Conservation (phyloP, 108 stramenopile genomes). For the Stephanodiscus minutulus region DNA sequence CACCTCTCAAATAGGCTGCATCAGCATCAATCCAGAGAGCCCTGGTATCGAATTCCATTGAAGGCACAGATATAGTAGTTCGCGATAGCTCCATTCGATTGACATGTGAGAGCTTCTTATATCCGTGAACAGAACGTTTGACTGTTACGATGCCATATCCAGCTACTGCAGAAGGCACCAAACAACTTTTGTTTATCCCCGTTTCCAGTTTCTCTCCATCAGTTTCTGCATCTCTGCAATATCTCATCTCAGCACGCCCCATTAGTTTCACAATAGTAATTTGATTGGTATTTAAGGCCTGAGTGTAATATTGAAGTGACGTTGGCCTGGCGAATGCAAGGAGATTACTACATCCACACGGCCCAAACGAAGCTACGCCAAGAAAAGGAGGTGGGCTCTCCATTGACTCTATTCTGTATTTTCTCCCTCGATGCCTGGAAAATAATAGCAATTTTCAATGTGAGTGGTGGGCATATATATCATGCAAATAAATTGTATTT, state of each 20-base stretch:
- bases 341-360: slow-evolving; percentile 51
- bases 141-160: slow-evolving; percentile 79
- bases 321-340: slow-evolving; percentile 76
- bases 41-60: slow-evolving; percentile 91
- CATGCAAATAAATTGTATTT: not conserved
- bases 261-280: slow-evolving; percentile 84
- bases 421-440: slow-evolving; percentile 58
- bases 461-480: not conserved
- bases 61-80: slow-evolving; percentile 82
- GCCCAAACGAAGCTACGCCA: slow-evolving; percentile 35
- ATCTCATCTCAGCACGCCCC: slow-evolving; percentile 53
- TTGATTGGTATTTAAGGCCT: slow-evolving; percentile 66
- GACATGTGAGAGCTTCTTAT: slow-evolving; percentile 74
- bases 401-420: slow-evolving; percentile 80
- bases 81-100: slow-evolving; percentile 73
- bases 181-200: not conserved
- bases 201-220: slow-evolving; percentile 1
- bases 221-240: not conserved
- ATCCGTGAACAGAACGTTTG: slow-evolving; percentile 78
- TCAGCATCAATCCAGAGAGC: slow-evolving; percentile 93
- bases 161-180: slow-evolving; percentile 51
- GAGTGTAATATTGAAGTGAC: slow-evolving; percentile 63
- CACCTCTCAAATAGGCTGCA: slow-evolving; percentile 47
- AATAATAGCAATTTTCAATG: not conserved
- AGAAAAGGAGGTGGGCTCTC: slow-evolving; percentile 69